Base-by-base conservation (phyloP, 2,329 filamentous ascomycete genomes). In the Gliomastix tumulicola region DNA sequence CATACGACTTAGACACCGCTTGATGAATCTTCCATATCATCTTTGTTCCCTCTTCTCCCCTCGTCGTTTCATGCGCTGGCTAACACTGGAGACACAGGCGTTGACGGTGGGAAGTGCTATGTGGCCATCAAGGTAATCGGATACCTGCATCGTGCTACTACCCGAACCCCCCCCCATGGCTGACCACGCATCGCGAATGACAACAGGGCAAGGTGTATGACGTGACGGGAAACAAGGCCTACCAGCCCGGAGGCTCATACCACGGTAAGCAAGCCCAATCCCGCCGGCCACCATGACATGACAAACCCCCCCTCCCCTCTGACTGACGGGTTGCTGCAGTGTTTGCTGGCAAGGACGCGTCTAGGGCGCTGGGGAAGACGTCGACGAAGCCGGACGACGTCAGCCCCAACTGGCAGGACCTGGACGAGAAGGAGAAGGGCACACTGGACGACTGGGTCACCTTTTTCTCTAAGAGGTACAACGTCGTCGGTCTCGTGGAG, bases 391-490 rank as follows among this genome's bases (percentile, higher is more conserved):
- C 74, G 6, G 87, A 92, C 51, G 89, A 97, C 48, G 90, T 87
- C 45, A 68, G 68, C 21, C 68, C 92, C 3, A 83, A 96, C 35
- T 97, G 87, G 84, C 70, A 82, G 40, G 84, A 88, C 51, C 68
- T 98, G 35, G 69, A 72, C 12, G 88, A 94, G 17, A 88, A 92
- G 62, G 82, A 96, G 59, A 87, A 92, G 67, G 78, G 76, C 19
- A 82, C 84, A 4, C 66, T 98, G 42, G 75, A 90, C 37, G 92
- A 98, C 59, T 98, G 92, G 92, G 79, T 83, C 44, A 94, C 84
- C 3, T 98, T 94, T 65, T 98, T 98, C 63, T 87, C 84, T 48
- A 98, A 97, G 69, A 75, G 92, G 40, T 98, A 98, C 66, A 97
- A 95, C 51, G 76, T 97, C 35, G 79, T 94, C 32, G 88, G 87